Percentiles rank a stretch among this genome's conserved stretches.
Evolutionary conservation across 306 rosid genomes (phyloP).

Genomic region (Pachyrhizus erosus): DNA sequence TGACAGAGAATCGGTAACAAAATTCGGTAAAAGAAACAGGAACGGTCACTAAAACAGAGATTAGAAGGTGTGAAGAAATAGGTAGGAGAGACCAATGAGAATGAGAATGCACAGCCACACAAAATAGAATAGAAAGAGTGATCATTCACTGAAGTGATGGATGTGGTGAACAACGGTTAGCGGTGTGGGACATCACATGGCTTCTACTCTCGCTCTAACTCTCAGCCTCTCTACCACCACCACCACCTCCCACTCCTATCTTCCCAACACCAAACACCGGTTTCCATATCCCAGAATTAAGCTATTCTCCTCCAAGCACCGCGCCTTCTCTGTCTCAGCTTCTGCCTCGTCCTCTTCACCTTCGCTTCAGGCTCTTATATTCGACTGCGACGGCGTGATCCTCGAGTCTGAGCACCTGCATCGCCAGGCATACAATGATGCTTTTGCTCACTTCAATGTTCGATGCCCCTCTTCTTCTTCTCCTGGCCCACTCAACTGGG

Average conservation of each 20-base stretch:
- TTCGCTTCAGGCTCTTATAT: slow-evolving; percentile 76
- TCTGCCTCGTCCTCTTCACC: slow-evolving; percentile 50
- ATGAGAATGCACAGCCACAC: slow-evolving; percentile 57
- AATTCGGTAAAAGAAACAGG: neutral
- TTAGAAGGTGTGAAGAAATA: neutral
- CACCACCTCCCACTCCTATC: slow-evolving; percentile 38
- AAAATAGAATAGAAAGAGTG: slow-evolving; percentile 20
- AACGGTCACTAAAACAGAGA: neutral
- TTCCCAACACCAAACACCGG: slow-evolving; percentile 39
- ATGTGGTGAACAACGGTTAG: neutral
- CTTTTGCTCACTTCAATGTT: slow-evolving; percentile 74
- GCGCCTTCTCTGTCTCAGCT: slow-evolving; percentile 53
- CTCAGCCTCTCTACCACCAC: slow-evolving; percentile 37
- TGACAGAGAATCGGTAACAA: neutral
- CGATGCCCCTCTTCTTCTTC: slow-evolving; percentile 62
- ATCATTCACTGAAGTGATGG: slow-evolving; percentile 3
- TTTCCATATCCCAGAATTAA: slow-evolving; percentile 41
- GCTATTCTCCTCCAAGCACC: slow-evolving; percentile 43
- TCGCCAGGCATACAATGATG: slow-evolving; percentile 92
- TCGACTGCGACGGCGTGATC: slow-evolving; percentile 94
- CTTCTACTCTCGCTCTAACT: slow-evolving; percentile 49
- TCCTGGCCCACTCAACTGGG: slow-evolving; percentile 71
- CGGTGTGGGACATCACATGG: slow-evolving; percentile 48
- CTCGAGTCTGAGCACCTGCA: slow-evolving; percentile 95
- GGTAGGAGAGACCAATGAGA: neutral